phyloP scores from a whole-genome alignment of 345 rosid genomes.

The Populus alba region DNA sequence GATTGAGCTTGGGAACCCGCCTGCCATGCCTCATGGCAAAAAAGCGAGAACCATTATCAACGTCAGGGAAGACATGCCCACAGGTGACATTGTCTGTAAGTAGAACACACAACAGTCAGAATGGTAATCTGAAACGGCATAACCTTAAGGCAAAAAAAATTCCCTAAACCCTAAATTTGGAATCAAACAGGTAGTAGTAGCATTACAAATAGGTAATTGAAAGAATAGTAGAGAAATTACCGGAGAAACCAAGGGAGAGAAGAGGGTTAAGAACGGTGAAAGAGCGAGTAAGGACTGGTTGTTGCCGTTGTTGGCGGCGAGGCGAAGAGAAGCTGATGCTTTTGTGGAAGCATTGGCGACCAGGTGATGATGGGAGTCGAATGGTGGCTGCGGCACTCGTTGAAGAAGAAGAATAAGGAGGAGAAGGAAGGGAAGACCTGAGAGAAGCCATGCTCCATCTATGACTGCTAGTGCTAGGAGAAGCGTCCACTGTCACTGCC shows the following conservation, averaged over 20 bases:
- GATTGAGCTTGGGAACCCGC: conserved; percentile 80
- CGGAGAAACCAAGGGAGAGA: conserved; percentile 47
- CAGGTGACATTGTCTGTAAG: conserved; percentile 44
- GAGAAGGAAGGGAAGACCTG: conserved; percentile 62
- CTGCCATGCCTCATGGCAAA: conserved; percentile 84
- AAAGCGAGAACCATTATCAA: conserved; percentile 59
- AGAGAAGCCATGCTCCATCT: conserved; percentile 71
- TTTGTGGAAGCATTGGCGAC: not conserved
- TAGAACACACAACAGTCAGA: not conserved
- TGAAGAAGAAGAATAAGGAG: conserved; percentile 9
- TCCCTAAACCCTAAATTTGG: not conserved
- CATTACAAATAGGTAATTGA: not conserved
- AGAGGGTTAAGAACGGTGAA: conserved; percentile 49
- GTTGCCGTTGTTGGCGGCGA: conserved; percentile 22
- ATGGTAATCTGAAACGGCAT: not conserved
- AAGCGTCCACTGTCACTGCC: conserved; percentile 15
- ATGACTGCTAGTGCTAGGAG: conserved; percentile 17
- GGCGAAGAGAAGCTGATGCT: conserved; percentile 22
- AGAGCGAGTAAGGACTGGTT: conserved; percentile 26
- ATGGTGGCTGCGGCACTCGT: conserved; percentile 19
- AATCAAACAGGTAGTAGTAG: not conserved
- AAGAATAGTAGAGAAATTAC: conserved; percentile 22
- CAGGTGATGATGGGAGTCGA: conserved; percentile 35
- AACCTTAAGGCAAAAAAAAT: not conserved
- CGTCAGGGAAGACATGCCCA: conserved; percentile 41